Conservation (phyloP, 108 stramenopile species). For the Fragilariopsis cylindrus region DNA sequence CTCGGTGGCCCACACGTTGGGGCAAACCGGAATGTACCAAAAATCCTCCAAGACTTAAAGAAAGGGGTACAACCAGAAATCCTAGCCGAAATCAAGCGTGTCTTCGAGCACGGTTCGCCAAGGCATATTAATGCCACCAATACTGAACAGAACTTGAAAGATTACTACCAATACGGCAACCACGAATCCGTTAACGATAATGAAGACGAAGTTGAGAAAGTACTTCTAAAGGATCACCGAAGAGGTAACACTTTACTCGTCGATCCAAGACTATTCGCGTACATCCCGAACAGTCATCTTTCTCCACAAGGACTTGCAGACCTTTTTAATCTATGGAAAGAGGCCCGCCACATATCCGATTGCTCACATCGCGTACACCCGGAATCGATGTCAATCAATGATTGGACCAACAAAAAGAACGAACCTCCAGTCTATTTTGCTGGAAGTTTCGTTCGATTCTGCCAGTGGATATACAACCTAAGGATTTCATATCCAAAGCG, state of each 20-base stretch:
- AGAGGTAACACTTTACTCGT: constrained; percentile 1
- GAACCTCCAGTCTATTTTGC: constrained; percentile 13
- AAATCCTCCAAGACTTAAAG: neutral
- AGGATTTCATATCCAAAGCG: constrained; percentile 10
- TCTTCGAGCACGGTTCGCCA: constrained; percentile 9
- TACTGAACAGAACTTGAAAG: constrained; percentile 17
- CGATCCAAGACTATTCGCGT: neutral
- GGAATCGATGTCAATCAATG: constrained; percentile 6
- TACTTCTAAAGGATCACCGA: constrained; percentile 10
- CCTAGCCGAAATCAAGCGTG: neutral
- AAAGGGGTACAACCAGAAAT: neutral
- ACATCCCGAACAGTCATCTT: constrained; percentile 10
- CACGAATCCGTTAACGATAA: constrained; percentile 9
- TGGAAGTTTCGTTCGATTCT: neutral
- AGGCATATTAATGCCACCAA: neutral
- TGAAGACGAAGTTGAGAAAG: neutral
- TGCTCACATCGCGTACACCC: neutral
- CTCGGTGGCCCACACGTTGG: constrained; percentile 10
- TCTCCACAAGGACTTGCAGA: constrained; percentile 13
- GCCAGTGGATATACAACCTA: constrained; percentile 14
- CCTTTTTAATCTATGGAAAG: neutral
- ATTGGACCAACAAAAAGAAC: constrained; percentile 18
- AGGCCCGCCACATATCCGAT: constrained; percentile 13
- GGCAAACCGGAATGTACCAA: neutral
- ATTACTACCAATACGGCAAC: constrained; percentile 23